Percentiles rank a stretch among this genome's conserved stretches.
Evolutionary conservation across 139 green algal species (phyloP).

Genomic region (Chlorokybus atmophyticus): DNA sequence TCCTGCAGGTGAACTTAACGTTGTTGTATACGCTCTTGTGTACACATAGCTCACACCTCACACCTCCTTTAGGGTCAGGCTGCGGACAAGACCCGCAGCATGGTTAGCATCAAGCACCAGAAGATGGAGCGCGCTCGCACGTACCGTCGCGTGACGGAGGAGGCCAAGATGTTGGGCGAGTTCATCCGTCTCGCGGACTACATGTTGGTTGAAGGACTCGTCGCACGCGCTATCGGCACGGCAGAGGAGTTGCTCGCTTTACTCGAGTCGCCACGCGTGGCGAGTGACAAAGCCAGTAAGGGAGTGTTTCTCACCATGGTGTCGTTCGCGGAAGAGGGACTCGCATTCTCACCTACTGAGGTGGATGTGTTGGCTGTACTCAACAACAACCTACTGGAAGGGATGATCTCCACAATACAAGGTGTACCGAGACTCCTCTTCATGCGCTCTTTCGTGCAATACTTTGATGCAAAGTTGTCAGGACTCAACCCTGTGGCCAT

Average conservation of each 20-base stretch:
- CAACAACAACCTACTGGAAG: conserved; percentile 7
- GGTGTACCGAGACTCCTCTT: conserved; percentile 17
- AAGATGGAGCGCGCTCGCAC: conserved; percentile 19
- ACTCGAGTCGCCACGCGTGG: conserved; percentile 1
- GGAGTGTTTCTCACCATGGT: conserved; percentile 23
- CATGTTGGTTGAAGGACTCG: conserved; percentile 30
- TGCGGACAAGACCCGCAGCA: conserved; percentile 15
- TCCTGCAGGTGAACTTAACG: no score
- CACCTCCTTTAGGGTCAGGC: conserved; percentile 18
- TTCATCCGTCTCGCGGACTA: conserved; percentile 28
- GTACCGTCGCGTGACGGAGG: conserved; percentile 25
- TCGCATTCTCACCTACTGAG: conserved; percentile 15
- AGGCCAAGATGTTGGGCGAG: conserved; percentile 20
- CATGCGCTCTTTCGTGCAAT: conserved; percentile 14
- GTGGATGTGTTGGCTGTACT: conserved; percentile 8
- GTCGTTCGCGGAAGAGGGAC: conserved; percentile 12
- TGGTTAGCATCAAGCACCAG: conserved; percentile 30
- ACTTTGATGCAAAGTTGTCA: conserved; percentile 13
- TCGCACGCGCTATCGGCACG: conserved; percentile 12
- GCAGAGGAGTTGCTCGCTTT: conserved; percentile 9
- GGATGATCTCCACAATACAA: conserved; percentile 6
- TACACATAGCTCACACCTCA: no score
- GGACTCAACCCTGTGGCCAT: conserved; percentile 5
- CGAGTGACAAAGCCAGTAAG: conserved; percentile 14
- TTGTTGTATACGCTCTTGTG: no score